Base-by-base conservation (phyloP, 805 yeast species). In the Saccharomycopsis schoenii region DNA sequence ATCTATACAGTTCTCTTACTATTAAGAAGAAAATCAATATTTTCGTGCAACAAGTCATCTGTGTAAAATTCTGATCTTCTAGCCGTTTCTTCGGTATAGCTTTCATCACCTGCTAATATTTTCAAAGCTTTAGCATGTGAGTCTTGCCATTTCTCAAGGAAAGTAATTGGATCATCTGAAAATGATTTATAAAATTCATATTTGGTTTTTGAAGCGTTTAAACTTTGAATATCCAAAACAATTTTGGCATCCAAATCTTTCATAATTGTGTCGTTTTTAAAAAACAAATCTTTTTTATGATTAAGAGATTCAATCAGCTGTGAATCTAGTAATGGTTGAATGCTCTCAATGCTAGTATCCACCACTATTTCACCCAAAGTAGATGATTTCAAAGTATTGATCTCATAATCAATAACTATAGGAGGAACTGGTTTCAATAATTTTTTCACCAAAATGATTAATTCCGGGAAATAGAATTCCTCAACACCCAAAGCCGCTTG, bases 71-170 rank as follows among this genome's bases (percentile, higher is more conserved):
- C 83, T 2, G 97, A 83, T 68, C 87, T 82, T 75, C 99, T 83
- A 4, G 90, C 96, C 21, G 82, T 77, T 70, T 92, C 97, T 74
- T 93, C 97, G 69, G 85, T 85, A 73, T 85, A 88, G 10, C 92
- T 93, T 67, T 88, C 94, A 67, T 94, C 98, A 66, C 96, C 91
- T 62, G 90, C 82, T 65, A 94, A 78, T 14, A 93, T 88, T 73
- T 88, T 91, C 68, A 94, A 78, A 56, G 93, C 88, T 62, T 90
- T 89, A 15, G 90, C 78, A 71, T 94, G 96, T 54, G 90, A 85
- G 54, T 84, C 86, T 64, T 85, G 77, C 81, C 96, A 88, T 58
- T 83, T 79, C 60, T 85, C 77, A 66, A 94, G 74, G 67, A 90
- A 89, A 25, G 79, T 79, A 2, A 84, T 86, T 0, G 99, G 98